Evolutionary conservation across 345 rosid species (phyloP), one percentile per base, ranked within the genome.

Genomic region (Gossypium rotundifolium): DNA sequence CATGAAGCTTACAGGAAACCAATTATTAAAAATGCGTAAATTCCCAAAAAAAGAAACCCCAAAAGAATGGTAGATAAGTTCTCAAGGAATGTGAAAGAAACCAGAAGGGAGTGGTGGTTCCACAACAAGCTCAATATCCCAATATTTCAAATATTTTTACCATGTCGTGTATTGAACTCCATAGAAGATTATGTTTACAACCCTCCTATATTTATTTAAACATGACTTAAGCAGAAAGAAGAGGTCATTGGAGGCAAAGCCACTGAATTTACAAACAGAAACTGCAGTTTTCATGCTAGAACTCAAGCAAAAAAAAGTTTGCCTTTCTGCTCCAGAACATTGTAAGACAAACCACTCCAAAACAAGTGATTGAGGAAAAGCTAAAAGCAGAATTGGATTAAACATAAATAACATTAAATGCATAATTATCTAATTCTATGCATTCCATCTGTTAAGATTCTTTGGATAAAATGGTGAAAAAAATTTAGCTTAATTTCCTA

Each of bases 371-470:
- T 14, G 5, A 16, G 22, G 18, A 68, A 68, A 67, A 51, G 44
- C 13, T 23, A 16, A 49, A 49, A 68, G 22, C 58, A 17, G 72
- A 49, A 25, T 25, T 3, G 14, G 44, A 49, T 23, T 68, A 16
- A 69, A 69, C 3, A 49, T 25, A 4, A 68, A 49, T 48, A 27
- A 49, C 16, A 16, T 17, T 27, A 51, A 27, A 16, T 69, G 5
- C 17, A 51, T 11, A 69, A 70, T 17, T 52, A 16, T 17, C n/a
- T 25, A 70, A 70, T 33, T 60, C n/a, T 11, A 27, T 70, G 22
- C 45, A 52, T 52, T 70, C 60, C 46, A 52, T n/a, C 60, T 70
- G 60, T n/a, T 70, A 29, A 52, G 46, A 51, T 52, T 70, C 17
- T 51, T 25, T 29, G 4, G 29, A 49, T 13, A 42, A 20, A 65